Base-by-base conservation (phyloP, 2,329 filamentous ascomycete genomes). In the Stachybotrys echinatus region DNA sequence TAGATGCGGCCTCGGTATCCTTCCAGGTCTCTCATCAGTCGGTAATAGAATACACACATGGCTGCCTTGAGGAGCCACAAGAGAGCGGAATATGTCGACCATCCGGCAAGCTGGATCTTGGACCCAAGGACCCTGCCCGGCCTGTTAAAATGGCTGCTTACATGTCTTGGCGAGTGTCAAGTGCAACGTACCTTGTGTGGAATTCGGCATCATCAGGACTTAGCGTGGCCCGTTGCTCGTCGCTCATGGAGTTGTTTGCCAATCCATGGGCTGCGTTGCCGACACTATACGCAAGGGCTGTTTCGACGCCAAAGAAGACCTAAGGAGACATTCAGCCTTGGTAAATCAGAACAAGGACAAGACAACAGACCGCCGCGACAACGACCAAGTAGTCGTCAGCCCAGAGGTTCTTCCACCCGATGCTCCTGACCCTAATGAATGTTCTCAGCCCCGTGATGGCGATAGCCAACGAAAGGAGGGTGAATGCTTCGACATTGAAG, bases 321-420 rank as follows among this genome's bases (percentile, higher is more conserved):
- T 81, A 52, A n/a, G 7, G 34, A 5, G 2, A 34, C 23, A 19
- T 8, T 37, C 12, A 45, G 38, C 14, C 20, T 44, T 34, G 22
- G 34, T 6, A n/a, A 12, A 42, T 6, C 7, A 40, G 14, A 19
- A 22, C 18, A 14, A 3, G 17, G 17, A 10, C 2, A 3, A 7
- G 17, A 53, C 6, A 20, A 12, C 63, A 48, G 45, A 83, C 77
- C 52, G 72, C 71, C 5, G 75, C 79, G 18, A 81, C n/a, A 42
- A 76, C 63, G 65, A 83, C 80, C 23, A 85, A 59, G 56, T 79
- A 83, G 53, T 86, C 83, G 60, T 85, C 82, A 1, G 73, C 67
- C 54, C 74, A 70, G 49, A 85, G 73, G n/a, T 71, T 69, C 49
- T 63, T 66, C 37, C 74, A 65, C 14, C 81, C 80, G 2, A 75